A percentile compares a stretch with the other conserved stretches of the same genome.
These are phyloP conservation scores for Kurtzmaniella cleridarum DNA, from an alignment of 805 yeast species.

Conservation along the genomic window DNA sequence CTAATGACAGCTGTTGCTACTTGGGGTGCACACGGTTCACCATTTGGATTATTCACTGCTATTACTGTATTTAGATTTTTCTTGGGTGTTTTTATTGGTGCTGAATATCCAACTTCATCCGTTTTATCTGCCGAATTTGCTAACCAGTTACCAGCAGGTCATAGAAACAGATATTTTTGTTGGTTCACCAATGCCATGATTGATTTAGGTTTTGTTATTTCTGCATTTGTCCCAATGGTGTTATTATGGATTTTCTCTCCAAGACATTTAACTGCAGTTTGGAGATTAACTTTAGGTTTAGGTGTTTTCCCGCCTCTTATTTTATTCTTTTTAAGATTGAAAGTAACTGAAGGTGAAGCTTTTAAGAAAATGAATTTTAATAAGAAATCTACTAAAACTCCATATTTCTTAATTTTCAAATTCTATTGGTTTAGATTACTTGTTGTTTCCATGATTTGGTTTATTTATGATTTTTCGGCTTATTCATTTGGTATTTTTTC, in stretches of 20 bases:
- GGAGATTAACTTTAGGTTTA: constrained; percentile 81
- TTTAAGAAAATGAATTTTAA: constrained; percentile 64
- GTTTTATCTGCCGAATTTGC: constrained; percentile 86
- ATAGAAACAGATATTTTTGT: constrained; percentile 76
- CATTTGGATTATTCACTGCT: constrained; percentile 71
- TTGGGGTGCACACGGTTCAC: constrained; percentile 66
- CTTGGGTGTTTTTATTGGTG: constrained; percentile 83
- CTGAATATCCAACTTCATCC: constrained; percentile 84
- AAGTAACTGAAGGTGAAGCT: constrained; percentile 62
- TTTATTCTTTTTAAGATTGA: constrained; percentile 64
- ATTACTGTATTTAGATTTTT: constrained; percentile 74
- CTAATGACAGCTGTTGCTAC: constrained; percentile 52
- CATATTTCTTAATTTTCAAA: constrained; percentile 59
- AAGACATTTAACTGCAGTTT: constrained; percentile 63
- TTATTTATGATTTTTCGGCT: constrained; percentile 73
- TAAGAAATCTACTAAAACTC: constrained; percentile 31
- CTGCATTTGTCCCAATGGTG: constrained; percentile 76
- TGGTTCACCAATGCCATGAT: constrained; percentile 82
- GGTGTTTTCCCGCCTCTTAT: constrained; percentile 81
- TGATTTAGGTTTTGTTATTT: constrained; percentile 71
- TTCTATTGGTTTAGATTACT: constrained; percentile 71
- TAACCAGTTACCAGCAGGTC: constrained; percentile 60
- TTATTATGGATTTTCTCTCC: constrained; percentile 68
- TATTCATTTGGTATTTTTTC: constrained; percentile 82
- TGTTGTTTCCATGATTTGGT: constrained; percentile 72